Evolutionary conservation across 139 green algal genomes (phyloP).

Genomic region (Auxenochlorella protothecoides): DNA sequence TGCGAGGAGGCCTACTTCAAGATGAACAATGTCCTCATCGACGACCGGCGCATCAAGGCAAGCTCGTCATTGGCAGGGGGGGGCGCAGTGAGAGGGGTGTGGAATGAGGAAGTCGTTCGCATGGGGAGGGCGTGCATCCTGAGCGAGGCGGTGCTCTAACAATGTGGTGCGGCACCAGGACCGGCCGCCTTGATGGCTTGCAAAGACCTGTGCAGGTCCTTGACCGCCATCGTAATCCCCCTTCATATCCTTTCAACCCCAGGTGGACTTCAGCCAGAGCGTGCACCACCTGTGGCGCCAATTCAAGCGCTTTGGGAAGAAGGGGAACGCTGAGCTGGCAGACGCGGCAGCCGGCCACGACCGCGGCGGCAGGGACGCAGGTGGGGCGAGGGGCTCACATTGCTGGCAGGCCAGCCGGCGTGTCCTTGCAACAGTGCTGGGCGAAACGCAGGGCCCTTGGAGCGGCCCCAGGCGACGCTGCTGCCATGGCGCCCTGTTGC

Average conservation of each 20-base stretch:
- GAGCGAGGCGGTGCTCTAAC: background rate
- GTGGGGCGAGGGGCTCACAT: background rate
- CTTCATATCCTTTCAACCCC: background rate
- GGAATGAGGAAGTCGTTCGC: no score
- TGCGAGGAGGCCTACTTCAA: slow-evolving; percentile 94
- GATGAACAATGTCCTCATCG: slow-evolving; percentile 99
- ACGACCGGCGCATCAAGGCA: slow-evolving; percentile 81
- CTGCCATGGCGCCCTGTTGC: no score
- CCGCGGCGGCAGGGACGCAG: slow-evolving; percentile 3
- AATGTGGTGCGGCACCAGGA: background rate
- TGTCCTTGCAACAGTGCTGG: no score
- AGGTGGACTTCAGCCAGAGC: slow-evolving; percentile 89
- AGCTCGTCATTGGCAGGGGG: no score
- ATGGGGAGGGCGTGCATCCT: background rate
- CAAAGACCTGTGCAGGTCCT: no score
- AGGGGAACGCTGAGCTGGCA: slow-evolving; percentile 18
- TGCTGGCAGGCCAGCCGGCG: no score
- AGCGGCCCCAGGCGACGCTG: no score
- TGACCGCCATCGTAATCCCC: no score
- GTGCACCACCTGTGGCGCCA: slow-evolving; percentile 91
- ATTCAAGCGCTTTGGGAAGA: slow-evolving; percentile 54
- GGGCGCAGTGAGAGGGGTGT: no score
- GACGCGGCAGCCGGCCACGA: slow-evolving; percentile 4
- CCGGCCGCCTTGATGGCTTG: no score
- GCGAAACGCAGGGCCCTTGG: no score